Percentiles rank a stretch among this genome's conserved stretches.
Conservation (phyloP, 2,329 filamentous ascomycete species). For the Fusarium solani-melongenae region DNA sequence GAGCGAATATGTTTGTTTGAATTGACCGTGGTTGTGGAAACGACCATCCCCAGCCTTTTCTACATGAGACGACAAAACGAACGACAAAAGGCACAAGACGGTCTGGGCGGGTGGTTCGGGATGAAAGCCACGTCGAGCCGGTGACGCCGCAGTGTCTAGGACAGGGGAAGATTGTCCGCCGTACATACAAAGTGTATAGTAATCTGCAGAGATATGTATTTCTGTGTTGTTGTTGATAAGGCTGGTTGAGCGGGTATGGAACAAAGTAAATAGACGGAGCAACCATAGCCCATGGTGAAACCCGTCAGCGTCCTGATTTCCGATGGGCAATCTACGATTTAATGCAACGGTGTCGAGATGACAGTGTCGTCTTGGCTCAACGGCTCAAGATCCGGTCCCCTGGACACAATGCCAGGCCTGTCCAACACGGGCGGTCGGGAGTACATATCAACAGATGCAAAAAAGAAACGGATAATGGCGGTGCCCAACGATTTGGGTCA, state of each 20-base stretch:
- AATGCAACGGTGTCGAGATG: conserved; percentile 15
- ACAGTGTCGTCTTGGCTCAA: neutral
- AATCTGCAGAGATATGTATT: neutral
- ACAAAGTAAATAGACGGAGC: conserved; percentile 4
- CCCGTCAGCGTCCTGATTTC: neutral
- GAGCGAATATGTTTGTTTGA: neutral
- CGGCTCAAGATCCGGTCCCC: neutral
- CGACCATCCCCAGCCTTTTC: neutral
- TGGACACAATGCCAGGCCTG: neutral
- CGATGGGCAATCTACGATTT: conserved; percentile 2
- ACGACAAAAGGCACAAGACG: conserved; percentile 18
- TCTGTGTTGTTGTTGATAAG: neutral
- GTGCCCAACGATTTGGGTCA: neutral
- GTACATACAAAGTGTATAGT: neutral
- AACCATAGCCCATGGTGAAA: neutral
- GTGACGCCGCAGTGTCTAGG: conserved; percentile 6
- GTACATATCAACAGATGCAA: neutral
- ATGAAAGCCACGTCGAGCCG: conserved; percentile 13
- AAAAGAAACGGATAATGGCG: neutral
- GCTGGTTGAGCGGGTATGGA: neutral
- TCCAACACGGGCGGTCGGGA: neutral
- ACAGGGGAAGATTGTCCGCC: neutral
- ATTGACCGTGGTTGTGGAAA: neutral
- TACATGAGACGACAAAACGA: neutral
- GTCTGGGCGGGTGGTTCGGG: conserved; percentile 21